A percentile compares a stretch with the other conserved stretches of the same genome.
phyloP scores from a whole-genome alignment of 1,284 basidiomycete genomes.

The Mrakiaceae sp. region DNA sequence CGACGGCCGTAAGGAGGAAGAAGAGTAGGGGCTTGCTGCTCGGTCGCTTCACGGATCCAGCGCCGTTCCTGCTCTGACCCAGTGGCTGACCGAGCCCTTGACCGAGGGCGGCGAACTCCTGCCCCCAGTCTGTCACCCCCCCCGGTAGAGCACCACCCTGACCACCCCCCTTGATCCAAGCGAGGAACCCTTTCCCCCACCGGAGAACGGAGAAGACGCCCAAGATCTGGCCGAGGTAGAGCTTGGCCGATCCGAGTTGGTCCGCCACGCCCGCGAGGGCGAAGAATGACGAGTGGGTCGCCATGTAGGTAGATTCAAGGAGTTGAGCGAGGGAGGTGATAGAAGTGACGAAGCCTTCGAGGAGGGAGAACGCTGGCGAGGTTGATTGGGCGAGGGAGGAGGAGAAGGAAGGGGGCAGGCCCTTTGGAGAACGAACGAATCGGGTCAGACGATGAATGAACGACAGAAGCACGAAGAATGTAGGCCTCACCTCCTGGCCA shows the following conservation, averaged over 20 bases:
- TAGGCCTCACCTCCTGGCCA: slow-evolving; percentile 36
- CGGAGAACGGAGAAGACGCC: slow-evolving; percentile 80
- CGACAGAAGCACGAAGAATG: slow-evolving; percentile 35
- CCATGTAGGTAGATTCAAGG: slow-evolving; percentile 97
- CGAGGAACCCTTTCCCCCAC: slow-evolving; percentile 43
- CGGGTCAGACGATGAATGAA: slow-evolving; percentile 17
- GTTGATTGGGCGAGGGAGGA: slow-evolving; percentile 82
- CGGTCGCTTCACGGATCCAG: slow-evolving; percentile 39
- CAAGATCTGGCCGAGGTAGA: slow-evolving; percentile 86
- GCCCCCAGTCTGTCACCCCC: slow-evolving; percentile 28
- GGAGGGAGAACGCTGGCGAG: slow-evolving; percentile 80
- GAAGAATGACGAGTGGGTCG: slow-evolving; percentile 95
- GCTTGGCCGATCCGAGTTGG: slow-evolving; percentile 81
- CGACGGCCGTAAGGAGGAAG: slow-evolving; percentile 91
- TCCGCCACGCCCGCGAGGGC: slow-evolving; percentile 98
- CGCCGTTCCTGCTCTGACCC: slow-evolving; percentile 11
- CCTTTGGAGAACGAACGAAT: slow-evolving; percentile 16
- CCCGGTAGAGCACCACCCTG: neutral
- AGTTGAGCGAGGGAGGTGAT: slow-evolving; percentile 95
- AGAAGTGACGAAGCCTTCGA: slow-evolving; percentile 91
- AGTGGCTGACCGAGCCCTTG: slow-evolving; percentile 17
- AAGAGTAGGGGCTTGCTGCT: slow-evolving; percentile 84
- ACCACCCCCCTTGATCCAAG: slow-evolving; percentile 27
- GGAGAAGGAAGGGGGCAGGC: slow-evolving; percentile 51
- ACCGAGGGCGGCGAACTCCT: slow-evolving; percentile 29